A percentile compares a stretch with the other conserved stretches of the same genome.
Conservation (phyloP, 2,329 filamentous ascomycete genomes). For the Fusarium sp. region DNA sequence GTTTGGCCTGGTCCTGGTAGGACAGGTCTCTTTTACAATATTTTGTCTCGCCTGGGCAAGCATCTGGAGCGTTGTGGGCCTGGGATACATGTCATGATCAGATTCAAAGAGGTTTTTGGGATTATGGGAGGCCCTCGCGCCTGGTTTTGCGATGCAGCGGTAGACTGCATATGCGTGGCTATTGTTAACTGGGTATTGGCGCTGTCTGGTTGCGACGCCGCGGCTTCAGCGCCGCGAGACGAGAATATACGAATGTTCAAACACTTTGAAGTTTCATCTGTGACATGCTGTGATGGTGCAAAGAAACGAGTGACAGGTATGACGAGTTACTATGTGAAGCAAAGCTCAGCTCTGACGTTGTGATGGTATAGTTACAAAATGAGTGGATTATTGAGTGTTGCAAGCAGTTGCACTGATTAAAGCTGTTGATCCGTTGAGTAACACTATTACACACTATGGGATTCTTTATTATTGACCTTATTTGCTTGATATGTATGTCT, state of each 20-base stretch:
- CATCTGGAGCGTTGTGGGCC: constrained; percentile 51
- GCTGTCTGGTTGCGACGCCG: constrained; percentile 52
- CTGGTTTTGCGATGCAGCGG: constrained; percentile 54
- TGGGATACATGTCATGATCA: constrained; percentile 53
- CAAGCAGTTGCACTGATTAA: not conserved
- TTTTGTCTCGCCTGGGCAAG: constrained; percentile 48
- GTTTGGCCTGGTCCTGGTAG: constrained; percentile 47
- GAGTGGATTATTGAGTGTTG: not conserved
- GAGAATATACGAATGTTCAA: constrained; percentile 58
- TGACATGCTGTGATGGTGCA: constrained; percentile 2
- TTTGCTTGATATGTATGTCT: no score
- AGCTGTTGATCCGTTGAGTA: not conserved
- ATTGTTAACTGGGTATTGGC: constrained; percentile 53
- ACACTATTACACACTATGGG: no score
- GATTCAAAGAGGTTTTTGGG: constrained; percentile 52
- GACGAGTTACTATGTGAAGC: no score
- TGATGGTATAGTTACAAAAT: constrained; percentile 3
- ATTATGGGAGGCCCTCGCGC: constrained; percentile 52
- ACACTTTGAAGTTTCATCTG: constrained; percentile 8
- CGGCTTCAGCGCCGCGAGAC: constrained; percentile 52
- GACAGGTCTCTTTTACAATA: constrained; percentile 42
- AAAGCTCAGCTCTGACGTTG: no score
- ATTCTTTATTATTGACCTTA: no score
- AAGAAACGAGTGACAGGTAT: not conserved
- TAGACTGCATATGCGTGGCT: constrained; percentile 50